Evolutionary conservation across 352 stramenopile species (phyloP), one percentile per base, ranked within the genome.

Genomic region (Pythium periplocum): DNA sequence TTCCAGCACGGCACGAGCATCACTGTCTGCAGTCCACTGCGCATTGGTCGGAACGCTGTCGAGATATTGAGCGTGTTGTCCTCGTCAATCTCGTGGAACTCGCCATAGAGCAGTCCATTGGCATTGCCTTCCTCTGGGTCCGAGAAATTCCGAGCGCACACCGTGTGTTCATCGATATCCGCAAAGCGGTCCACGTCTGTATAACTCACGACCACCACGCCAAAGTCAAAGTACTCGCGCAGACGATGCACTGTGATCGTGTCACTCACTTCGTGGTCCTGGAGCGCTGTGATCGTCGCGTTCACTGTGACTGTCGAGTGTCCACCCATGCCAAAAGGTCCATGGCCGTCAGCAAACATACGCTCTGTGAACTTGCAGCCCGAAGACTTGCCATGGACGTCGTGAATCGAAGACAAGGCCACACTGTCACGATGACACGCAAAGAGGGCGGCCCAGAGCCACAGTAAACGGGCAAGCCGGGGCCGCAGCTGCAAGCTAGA

Each of bases 141-240:
- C 6, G 67, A 80, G 62, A 87, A 93, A 49, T 93, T 82, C 56
- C 66, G 74, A 32, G 68, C 66, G 57, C 84, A 95, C 26, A 77
- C 61, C 9, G 49, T 57, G 39, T 61, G 78, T 17, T 87, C 73
- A 49, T 90, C 69, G 9, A 86, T 66, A n/a, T 79, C 64, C 6
- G 50, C 51, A 32, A 66, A 54, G 2, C 59, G 36, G 9, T 75
- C 74, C 1, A 61, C 63, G 26, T 79, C 68, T 32, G 83, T 75
- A 68, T 86, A 95, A 30, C 64, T 80, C 44, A 72, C 75, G 35
- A 86, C 55, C 0, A 75, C 82, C 31, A 95, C 62, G 41, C 63
- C 79, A 64, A 91, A 88, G 43, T 93, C 70, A 49, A 95, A 88
- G 51, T 95, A 92, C 57, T 91, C 82, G 47, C 66, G 66, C 43